Base-by-base conservation (phyloP, 176 grass and related monocot genomes). In the Oryza australiensis region DNA sequence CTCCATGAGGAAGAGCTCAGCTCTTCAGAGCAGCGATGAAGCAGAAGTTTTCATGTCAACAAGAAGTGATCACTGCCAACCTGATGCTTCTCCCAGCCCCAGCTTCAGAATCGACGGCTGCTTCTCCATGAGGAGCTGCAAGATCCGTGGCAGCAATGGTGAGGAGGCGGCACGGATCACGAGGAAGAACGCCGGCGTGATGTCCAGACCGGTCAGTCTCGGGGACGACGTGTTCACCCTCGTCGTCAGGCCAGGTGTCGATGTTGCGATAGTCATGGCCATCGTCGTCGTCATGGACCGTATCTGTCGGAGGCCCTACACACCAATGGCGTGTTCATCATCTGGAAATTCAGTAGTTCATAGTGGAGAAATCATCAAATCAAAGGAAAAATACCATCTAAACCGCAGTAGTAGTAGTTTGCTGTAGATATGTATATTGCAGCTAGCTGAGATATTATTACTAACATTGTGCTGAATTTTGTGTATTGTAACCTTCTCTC, bases 141-240 rank as follows among this genome's bases (percentile, higher is more conserved):
- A 91, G 88, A 85, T 99, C 64, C 30, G 7, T 3, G 41, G 80
- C 13, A 79, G 72, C 80, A 76, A 88, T 5, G 91, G 96, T 55
- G 37, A 64, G 70, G 93, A 90, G 59, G 92, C 81, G 9, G 96
- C 96, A 0, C 70, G 88, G 65, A 94, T 99, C 60, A 49, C 51
- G 0, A 81, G 66, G 72, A 94, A 94, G 81, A 87, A 45, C 41
- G 71, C 80, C 3, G 82, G 70, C 1, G 87, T 32, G 15, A n/a
- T 59, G 6, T 42, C 77, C 5, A 73, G 64, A 7, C 85, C 89
- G 2, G 85, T 83, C 68, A 43, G 84, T 18, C 89, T 99, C 72
- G 85, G 89, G 0, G 80, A 95, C 72, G 96, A 99, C 45, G 96
- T 99, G 66, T 99, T 99, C 91, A 99, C 63, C 87, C 87, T 99